Percentiles rank a stretch among this genome's conserved stretches.
phyloP scores from a whole-genome alignment of 805 yeast species.

The Torulaspora indica region DNA sequence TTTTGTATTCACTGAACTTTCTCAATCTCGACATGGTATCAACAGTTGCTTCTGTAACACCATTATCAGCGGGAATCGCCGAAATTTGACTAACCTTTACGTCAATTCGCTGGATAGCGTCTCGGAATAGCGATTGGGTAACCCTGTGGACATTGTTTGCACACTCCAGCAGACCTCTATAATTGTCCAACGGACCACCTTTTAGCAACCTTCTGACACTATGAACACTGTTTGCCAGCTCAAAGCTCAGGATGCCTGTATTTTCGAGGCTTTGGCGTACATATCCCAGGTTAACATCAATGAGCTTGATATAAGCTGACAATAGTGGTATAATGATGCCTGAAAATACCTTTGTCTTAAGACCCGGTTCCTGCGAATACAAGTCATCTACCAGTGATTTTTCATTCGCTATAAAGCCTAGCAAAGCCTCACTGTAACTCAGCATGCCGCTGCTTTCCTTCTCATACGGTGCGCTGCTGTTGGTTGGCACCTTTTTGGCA shows the following conservation, averaged over 20 bases:
- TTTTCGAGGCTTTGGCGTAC: slow-evolving; percentile 42
- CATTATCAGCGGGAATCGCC: slow-evolving; percentile 58
- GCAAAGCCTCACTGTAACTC: slow-evolving; percentile 49
- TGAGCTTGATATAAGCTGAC: slow-evolving; percentile 39
- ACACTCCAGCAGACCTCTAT: slow-evolving; percentile 27
- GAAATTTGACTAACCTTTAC: slow-evolving; percentile 43
- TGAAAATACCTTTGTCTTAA: slow-evolving; percentile 31
- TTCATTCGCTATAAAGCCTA: slow-evolving; percentile 48
- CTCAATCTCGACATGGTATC: slow-evolving; percentile 65
- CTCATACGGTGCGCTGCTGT: slow-evolving; percentile 49
- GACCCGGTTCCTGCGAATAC: slow-evolving; percentile 35
- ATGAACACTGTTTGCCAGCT: slow-evolving; percentile 48
- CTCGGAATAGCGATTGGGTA: slow-evolving; percentile 47
- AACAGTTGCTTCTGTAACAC: slow-evolving; percentile 67
- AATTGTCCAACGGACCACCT: slow-evolving; percentile 25
- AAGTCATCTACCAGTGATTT: slow-evolving; percentile 43
- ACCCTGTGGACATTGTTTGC: slow-evolving; percentile 24
- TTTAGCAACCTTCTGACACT: slow-evolving; percentile 35
- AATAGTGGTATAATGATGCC: slow-evolving; percentile 37
- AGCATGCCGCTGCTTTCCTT: slow-evolving; percentile 58
- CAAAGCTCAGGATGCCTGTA: slow-evolving; percentile 53
- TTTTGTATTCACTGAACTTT: slow-evolving; percentile 56
- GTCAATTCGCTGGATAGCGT: slow-evolving; percentile 54
- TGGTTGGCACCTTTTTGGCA: slow-evolving; percentile 39
- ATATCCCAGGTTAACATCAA: slow-evolving; percentile 37